phyloP scores from a whole-genome alignment of 1,284 basidiomycete species.

The Cutaneotrichosporon cyanovorans region DNA sequence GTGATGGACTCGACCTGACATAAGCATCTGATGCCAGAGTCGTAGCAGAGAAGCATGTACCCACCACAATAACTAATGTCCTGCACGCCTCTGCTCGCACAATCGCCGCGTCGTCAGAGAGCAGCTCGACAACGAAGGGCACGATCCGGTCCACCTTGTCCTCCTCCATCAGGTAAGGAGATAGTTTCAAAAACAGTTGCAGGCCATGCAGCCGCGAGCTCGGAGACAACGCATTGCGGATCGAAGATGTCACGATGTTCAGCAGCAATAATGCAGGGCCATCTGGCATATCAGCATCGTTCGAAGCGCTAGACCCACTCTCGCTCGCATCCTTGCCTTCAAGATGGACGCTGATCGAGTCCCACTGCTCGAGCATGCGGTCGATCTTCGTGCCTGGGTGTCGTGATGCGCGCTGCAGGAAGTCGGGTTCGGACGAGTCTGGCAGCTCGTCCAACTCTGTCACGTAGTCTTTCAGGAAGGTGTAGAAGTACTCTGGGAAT shows the following conservation, averaged over 20 bases:
- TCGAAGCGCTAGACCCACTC: constrained; percentile 20
- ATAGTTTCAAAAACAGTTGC: constrained; percentile 78
- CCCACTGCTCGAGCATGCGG: constrained; percentile 40
- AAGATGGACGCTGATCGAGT: constrained; percentile 35
- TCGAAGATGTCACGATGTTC: constrained; percentile 78
- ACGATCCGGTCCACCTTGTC: constrained; percentile 90
- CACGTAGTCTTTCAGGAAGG: constrained; percentile 85
- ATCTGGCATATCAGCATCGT: constrained; percentile 49
- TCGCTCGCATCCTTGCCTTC: constrained; percentile 24
- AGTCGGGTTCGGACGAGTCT: constrained; percentile 13
- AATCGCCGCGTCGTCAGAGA: constrained; percentile 73
- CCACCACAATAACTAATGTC: constrained; percentile 73
- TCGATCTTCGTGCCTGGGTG: constrained; percentile 34
- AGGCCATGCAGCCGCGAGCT: constrained; percentile 78
- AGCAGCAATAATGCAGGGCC: constrained; percentile 72
- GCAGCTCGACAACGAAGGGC: constrained; percentile 80
- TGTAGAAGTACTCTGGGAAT: constrained; percentile 88
- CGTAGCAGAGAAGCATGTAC: neutral
- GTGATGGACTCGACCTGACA: constrained; percentile 73
- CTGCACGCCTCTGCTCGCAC: constrained; percentile 74
- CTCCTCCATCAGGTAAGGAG: constrained; percentile 80
- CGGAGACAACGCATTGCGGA: constrained; percentile 79
- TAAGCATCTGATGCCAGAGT: neutral
- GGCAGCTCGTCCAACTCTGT: constrained; percentile 63
- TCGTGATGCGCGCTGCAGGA: constrained; percentile 22